Evolutionary conservation across 2,329 filamentous ascomycete genomes (phyloP).

Genomic region (Cucurbitaria berberidis): DNA sequence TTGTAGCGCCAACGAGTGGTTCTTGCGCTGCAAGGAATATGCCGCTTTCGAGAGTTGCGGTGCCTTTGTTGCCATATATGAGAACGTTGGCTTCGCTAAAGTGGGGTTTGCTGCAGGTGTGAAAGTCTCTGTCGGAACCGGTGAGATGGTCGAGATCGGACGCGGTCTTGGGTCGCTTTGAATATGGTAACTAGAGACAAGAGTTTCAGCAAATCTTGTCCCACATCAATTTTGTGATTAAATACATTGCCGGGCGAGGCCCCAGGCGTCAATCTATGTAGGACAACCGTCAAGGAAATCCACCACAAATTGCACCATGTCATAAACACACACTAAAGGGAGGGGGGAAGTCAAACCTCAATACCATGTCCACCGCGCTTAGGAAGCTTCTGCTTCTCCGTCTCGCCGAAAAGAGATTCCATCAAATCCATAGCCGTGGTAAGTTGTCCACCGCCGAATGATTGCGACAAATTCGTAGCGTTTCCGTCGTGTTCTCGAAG

Average conservation of each 20-base stretch:
- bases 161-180: constrained; percentile 75
- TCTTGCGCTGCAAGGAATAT: constrained; percentile 62
- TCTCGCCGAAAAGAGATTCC: constrained; percentile 85
- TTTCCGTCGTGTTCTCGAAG: constrained; percentile 56
- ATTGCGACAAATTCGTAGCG: constrained; percentile 41
- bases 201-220: constrained; percentile 47
- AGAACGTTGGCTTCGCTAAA: constrained; percentile 80
- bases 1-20: constrained; percentile 66
- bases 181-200: constrained; percentile 78
- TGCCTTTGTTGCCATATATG: constrained; percentile 64
- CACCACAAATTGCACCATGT: constrained; percentile 50
- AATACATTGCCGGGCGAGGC: constrained; percentile 47
- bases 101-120: constrained; percentile 75
- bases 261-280: constrained; percentile 41
- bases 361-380: constrained; percentile 69
- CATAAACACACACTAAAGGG: constrained; percentile 38
- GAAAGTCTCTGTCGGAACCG: constrained; percentile 69
- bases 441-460: constrained; percentile 64
- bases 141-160: constrained; percentile 68
- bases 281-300: constrained; percentile 42
- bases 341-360: constrained; percentile 79
- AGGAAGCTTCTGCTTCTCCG: constrained; percentile 57
- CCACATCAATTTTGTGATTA: constrained; percentile 52
- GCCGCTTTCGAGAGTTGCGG: constrained; percentile 52
- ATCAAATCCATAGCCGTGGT: constrained; percentile 92